Evolutionary conservation across 2,329 filamentous ascomycete species (phyloP), one percentile per base, ranked within the genome.

Genomic region (Penicillium sp.): DNA sequence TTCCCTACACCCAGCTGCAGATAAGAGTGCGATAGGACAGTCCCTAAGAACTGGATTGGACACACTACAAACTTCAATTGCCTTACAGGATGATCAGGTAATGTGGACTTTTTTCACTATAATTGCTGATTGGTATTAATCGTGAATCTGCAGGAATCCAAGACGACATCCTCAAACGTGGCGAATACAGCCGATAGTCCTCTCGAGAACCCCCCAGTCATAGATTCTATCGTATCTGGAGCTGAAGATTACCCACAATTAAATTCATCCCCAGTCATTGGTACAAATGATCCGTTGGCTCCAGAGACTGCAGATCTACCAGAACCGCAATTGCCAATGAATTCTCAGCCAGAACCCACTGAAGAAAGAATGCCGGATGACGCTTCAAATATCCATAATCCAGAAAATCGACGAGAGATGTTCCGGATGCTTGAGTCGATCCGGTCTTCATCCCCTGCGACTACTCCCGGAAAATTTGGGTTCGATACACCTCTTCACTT

Each of bases 351-450:
- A 3, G 75, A 33, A 4, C n/a, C 11, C 7, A 15, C 19, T 19
- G 16, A 35, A 35, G 6, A 23, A 2, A 69, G n/a, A n/a, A n/a
- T n/a, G n/a, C n/a, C 80, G 0, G 83, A 91, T 32, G 76, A 78
- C 19, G 79, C 81, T 9, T 79, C 82, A 0, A 71, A 74, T 0
- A 51, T 58, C 3, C 82, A 87, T 40, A 87, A 85, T 0, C 87
- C 93, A 53, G 67, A 82, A 34, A 87, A 94, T 59, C 75, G 75
- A 31, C 65, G 65, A 7, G 80, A 84, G 48, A 78, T 77, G 16
- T 77, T 79, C 4, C 74, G 74, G 0, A 71, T 91, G 47, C 91
- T 89, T 51, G 75, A 84, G 1, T 79, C 83, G 14, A 73, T 90
- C 17, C 73, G 74, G 19, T 83, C 81, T 10, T 64, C 63, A 9